Percentiles rank a stretch among this genome's conserved stretches.
These are phyloP conservation scores for Circinella umbellata DNA, from an alignment of 371 early-diverging fungal species.

Conservation along the genomic window DNA sequence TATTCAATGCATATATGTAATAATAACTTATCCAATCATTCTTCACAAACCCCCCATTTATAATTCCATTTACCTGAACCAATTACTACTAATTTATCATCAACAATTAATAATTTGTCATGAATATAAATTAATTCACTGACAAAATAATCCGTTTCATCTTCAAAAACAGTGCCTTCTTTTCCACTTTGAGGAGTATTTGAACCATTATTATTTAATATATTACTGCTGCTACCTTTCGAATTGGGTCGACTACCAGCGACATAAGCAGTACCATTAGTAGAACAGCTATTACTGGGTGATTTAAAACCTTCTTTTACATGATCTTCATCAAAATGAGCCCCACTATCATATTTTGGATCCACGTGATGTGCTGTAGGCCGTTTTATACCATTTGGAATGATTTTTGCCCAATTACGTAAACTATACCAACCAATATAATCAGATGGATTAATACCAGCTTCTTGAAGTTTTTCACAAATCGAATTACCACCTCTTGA, in stretches of 20 bases:
- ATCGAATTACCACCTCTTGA: constrained; percentile 80
- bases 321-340: constrained; percentile 9
- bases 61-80: constrained; percentile 67
- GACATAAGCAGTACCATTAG: no score
- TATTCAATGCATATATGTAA: not conserved
- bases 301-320: not conserved
- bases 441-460: constrained; percentile 74
- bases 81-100: constrained; percentile 80
- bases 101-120: constrained; percentile 91
- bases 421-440: constrained; percentile 84
- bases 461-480: constrained; percentile 59
- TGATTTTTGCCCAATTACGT: constrained; percentile 70
- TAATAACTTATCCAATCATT: no score
- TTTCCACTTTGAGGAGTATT: not conserved
- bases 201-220: not conserved
- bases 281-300: not conserved
- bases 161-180: not conserved
- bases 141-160: constrained; percentile 51
- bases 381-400: constrained; percentile 17
- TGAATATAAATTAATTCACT: constrained; percentile 93
- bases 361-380: not conserved
- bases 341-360: constrained; percentile 17
- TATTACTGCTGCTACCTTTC: not conserved
- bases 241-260: not conserved
- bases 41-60: no score